These are phyloP conservation scores for Cercophora samala DNA, from an alignment of 495 filamentous ascomycete genomes.

Conservation along the genomic window DNA sequence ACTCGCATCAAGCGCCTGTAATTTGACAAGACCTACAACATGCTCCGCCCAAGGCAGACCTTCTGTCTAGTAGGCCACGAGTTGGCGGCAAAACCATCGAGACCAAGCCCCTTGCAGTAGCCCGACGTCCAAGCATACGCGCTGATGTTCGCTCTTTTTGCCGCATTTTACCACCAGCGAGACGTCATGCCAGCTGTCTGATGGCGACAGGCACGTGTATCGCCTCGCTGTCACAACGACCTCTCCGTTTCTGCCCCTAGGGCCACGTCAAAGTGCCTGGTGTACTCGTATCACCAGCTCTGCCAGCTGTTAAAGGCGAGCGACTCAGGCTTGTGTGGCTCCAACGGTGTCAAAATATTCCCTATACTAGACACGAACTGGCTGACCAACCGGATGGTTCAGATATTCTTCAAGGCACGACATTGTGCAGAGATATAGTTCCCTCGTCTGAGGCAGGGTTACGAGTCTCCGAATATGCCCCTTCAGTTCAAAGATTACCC, in stretches of 20 bases:
- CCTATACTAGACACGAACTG: background rate
- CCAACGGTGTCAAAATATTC: background rate
- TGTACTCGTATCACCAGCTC: background rate
- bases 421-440: background rate
- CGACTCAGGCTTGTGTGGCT: background rate
- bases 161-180: constrained; percentile 28
- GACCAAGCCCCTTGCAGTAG: background rate
- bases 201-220: background rate
- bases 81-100: background rate
- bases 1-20: background rate
- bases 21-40: background rate
- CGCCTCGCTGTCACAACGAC: background rate
- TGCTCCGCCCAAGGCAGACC: background rate
- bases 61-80: background rate
- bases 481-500: background rate
- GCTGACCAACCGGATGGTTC: background rate
- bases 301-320: background rate
- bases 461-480: background rate
- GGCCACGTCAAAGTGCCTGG: background rate
- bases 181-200: constrained; percentile 21
- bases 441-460: background rate
- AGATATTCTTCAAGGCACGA: background rate
- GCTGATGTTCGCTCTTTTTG: constrained; percentile 15
- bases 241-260: background rate
- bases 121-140: background rate